phyloP scores from a whole-genome alignment of 2,329 filamentous ascomycete species.

The Sphaerulina musiva region DNA sequence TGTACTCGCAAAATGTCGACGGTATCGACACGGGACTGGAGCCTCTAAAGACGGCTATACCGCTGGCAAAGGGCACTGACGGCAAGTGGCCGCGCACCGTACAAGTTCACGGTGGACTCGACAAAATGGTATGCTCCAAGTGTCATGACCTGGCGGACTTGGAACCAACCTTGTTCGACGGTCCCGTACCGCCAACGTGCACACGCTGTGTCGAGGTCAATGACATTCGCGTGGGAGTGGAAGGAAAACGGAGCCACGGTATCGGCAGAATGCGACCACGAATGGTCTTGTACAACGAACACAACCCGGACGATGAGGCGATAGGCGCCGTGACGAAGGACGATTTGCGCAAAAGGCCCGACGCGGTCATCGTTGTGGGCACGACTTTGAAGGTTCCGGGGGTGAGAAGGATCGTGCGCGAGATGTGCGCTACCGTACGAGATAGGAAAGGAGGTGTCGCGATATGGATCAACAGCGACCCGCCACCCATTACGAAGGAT shows the following conservation, averaged over 20 bases:
- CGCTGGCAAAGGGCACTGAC: constrained; percentile 61
- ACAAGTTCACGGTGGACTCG: constrained; percentile 85
- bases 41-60: constrained; percentile 73
- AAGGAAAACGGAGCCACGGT: constrained; percentile 85
- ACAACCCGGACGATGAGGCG: constrained; percentile 91
- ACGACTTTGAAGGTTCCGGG: constrained; percentile 94
- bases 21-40: constrained; percentile 80
- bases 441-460: constrained; percentile 68
- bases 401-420: constrained; percentile 78
- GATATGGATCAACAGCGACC: constrained; percentile 89
- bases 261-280: constrained; percentile 83
- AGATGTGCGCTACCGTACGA: constrained; percentile 83
- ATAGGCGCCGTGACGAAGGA: constrained; percentile 86
- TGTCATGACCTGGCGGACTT: constrained; percentile 73
- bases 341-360: constrained; percentile 77
- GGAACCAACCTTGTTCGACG: constrained; percentile 71
- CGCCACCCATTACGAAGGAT: constrained; percentile 73
- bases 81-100: constrained; percentile 90
- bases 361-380: constrained; percentile 89
- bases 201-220: constrained; percentile 67
- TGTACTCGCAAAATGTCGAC: constrained; percentile 97
- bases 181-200: constrained; percentile 77
- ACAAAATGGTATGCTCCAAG: constrained; percentile 96
- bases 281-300: constrained; percentile 96
- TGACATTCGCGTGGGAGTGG: constrained; percentile 63